Evolutionary conservation across 139 green algal genomes (phyloP), one percentile per base, ranked within the genome.

Genomic region (Volvox africanus): DNA sequence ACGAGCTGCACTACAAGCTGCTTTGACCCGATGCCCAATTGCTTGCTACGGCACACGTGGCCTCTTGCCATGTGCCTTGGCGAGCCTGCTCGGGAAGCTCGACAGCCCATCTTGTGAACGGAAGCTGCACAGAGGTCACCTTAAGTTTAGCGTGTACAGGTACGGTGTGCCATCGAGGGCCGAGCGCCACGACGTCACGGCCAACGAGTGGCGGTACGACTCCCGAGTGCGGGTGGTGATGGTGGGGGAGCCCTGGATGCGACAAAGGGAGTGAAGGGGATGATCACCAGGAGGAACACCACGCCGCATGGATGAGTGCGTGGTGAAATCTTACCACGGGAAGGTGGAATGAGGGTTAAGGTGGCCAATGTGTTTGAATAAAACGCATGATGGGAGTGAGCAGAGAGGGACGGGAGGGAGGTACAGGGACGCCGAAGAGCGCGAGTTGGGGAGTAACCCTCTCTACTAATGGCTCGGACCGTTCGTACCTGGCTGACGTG

Each of bases 71-170:
- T 55, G 44, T 55, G 44, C 44, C 44, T 55, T 55, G 44, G 44
- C 44, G 5, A 55, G 44, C 44, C 44, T 9, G 5, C 44, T 9
- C 44, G 44, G 44, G 5, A 55, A 55, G 44, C 5, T 55, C 44
- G 9, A 9, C 9, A 55, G 9, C 44, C 44, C 44, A 55, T 14
- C 44, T 14, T 55, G 44, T 55, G 44, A 55, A 55, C 44, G 44
- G 44, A 55, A 5, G 44, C 5, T 55, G 44, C 44, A 55, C 44
- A 9, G 9, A 55, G n/a, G n/a, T 55, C 94, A 97, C n/a, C 92
- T 93, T 20, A 98, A 33, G 91, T 97, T 98, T 37, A 99, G 94
- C 0, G 96, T 98, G 93, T 97, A 99, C 12, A 99, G 88, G 95
- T 95, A 99, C 24, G 94, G 95, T 13, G 44, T 93, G 67, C 95